Evolutionary conservation across 2,329 filamentous ascomycete species (phyloP).

Genomic region (Alternaria hordeiaustralica): DNA sequence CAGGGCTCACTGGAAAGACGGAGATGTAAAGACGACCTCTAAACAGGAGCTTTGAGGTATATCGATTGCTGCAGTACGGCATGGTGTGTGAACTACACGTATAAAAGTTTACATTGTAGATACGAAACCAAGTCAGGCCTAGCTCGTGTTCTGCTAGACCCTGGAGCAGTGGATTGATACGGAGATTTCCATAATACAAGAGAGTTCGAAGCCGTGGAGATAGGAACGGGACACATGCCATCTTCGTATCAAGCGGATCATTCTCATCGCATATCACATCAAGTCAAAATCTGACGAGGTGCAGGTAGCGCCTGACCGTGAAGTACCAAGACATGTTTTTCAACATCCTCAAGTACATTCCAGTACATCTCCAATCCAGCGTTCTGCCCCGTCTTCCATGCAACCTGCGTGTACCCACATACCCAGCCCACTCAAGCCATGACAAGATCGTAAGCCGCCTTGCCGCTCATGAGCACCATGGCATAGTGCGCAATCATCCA

Average conservation of each 20-base stretch:
- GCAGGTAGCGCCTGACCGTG: neutral
- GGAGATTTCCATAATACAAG: neutral
- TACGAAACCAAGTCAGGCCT: neutral
- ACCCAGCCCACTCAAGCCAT: constrained; percentile 13
- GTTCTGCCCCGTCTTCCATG: neutral
- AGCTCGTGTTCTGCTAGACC: neutral
- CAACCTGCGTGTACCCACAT: neutral
- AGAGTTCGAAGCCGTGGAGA: neutral
- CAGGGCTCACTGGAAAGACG: neutral
- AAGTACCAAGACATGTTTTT: neutral
- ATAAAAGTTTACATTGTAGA: neutral
- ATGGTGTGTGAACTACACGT: neutral
- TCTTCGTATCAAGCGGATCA: neutral
- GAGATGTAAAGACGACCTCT: neutral
- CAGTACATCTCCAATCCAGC: neutral
- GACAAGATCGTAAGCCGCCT: constrained; percentile 32
- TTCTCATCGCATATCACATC: neutral
- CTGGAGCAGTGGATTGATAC: neutral
- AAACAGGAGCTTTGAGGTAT: neutral
- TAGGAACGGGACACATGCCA: neutral
- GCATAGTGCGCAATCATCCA: constrained; percentile 44
- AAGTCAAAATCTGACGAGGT: neutral
- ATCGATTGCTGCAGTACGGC: neutral
- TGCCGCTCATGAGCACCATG: constrained; percentile 36
- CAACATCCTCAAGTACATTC: neutral